Evolutionary conservation across 2,329 filamentous ascomycete genomes (phyloP).

Genomic region (Ilyonectria robusta): DNA sequence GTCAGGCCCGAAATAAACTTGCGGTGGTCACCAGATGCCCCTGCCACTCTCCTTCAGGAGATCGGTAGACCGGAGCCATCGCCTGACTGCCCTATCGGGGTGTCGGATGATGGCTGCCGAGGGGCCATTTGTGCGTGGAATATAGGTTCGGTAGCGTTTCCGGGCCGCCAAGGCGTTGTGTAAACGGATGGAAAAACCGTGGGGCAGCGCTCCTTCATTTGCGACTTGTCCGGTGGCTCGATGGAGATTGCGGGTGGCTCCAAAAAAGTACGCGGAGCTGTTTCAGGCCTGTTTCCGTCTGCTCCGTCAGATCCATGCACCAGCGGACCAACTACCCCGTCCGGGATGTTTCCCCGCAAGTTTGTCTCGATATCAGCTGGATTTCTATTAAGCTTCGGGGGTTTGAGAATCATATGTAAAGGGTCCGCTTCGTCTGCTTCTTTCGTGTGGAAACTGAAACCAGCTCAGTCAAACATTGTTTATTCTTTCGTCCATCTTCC

Average conservation of each 20-base stretch:
- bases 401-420: conserved; percentile 3
- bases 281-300: conserved; percentile 41
- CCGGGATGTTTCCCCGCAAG: conserved; percentile 6
- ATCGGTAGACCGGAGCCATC: background rate
- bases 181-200: conserved; percentile 43
- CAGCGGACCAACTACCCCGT: conserved; percentile 23
- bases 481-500: background rate
- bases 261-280: conserved; percentile 25
- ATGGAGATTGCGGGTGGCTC: conserved; percentile 27
- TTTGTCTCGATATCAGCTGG: conserved; percentile 15
- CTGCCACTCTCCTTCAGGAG: conserved; percentile 2
- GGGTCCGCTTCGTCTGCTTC: background rate
- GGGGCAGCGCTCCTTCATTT: conserved; percentile 40
- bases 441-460: background rate
- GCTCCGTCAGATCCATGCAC: conserved; percentile 23
- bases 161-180: conserved; percentile 20
- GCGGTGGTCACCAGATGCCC: background rate
- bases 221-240: conserved; percentile 20
- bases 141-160: conserved; percentile 12
- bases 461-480: background rate
- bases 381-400: conserved; percentile 20
- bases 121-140: conserved; percentile 1
- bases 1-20: background rate
- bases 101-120: conserved; percentile 1
- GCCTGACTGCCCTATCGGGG: conserved; percentile 1